These are phyloP conservation scores for Gliomastix tumulicola DNA, from an alignment of 2,329 filamentous ascomycete genomes.

Conservation along the genomic window DNA sequence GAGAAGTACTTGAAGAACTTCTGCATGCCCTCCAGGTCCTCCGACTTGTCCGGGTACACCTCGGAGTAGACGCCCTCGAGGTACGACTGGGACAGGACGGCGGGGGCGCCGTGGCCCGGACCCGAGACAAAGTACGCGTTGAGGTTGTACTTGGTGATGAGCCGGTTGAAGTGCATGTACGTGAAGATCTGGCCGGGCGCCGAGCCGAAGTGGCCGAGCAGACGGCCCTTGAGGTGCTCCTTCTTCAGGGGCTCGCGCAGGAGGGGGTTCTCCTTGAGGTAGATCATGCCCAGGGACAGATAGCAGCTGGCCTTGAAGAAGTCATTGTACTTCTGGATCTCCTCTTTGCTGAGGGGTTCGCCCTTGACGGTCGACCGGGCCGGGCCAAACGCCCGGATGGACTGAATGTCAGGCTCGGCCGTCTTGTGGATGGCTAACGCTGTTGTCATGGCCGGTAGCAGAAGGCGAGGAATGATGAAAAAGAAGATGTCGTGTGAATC, in stretches of 20 bases:
- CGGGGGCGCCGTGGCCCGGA: constrained; percentile 72
- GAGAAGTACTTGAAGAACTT: constrained; percentile 80
- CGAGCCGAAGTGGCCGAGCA: constrained; percentile 74
- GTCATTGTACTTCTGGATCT: constrained; percentile 5
- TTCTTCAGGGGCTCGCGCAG: constrained; percentile 61
- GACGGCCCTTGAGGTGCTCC: constrained; percentile 66
- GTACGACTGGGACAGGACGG: constrained; percentile 68
- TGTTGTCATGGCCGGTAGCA: too few relatives aligned
- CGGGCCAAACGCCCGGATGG: constrained; percentile 56
- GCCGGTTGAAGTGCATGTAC: constrained; percentile 74
- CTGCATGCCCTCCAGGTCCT: constrained; percentile 62
- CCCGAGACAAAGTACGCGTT: constrained; percentile 69
- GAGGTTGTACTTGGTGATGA: constrained; percentile 75
- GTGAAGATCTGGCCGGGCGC: constrained; percentile 77
- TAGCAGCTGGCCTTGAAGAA: constrained; percentile 7
- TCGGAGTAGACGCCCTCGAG: constrained; percentile 73
- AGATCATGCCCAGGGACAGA: constrained; percentile 59
- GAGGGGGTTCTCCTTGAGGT: constrained; percentile 66
- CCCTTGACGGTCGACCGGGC: constrained; percentile 59
- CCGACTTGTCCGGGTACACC: constrained; percentile 67
- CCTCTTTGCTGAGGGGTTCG: constrained; percentile 46
- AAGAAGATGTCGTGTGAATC: too few relatives aligned
- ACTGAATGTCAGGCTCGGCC: too few relatives aligned
- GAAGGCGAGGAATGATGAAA: too few relatives aligned
- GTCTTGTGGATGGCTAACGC: too few relatives aligned